phyloP scores from a whole-genome alignment of 106 monocot species.

The Dendrobium nobile region DNA sequence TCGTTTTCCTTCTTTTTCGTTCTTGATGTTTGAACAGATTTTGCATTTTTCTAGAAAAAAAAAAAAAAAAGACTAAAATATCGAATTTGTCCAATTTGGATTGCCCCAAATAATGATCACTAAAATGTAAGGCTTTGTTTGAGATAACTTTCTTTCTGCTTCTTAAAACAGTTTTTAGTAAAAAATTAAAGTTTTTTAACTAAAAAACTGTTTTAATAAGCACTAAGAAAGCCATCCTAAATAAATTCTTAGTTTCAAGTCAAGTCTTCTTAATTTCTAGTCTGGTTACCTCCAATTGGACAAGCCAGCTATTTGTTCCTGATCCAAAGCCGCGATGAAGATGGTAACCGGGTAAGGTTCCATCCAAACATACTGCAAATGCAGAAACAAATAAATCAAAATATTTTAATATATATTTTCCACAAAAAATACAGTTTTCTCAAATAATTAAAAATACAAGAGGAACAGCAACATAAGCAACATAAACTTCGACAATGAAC shows the following conservation, averaged over 20 bases:
- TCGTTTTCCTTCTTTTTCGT: too few relatives aligned
- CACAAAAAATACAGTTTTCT: too few relatives aligned
- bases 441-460: not conserved
- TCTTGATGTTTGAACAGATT: too few relatives aligned
- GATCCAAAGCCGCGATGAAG: conserved; percentile 61
- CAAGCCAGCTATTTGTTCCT: conserved; percentile 62
- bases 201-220: too few relatives aligned
- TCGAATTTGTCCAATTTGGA: too few relatives aligned
- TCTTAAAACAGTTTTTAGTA: too few relatives aligned
- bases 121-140: not conserved
- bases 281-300: conserved; percentile 54
- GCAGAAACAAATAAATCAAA: not conserved
- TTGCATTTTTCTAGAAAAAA: too few relatives aligned
- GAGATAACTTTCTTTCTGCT: too few relatives aligned
- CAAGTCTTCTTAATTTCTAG: not conserved
- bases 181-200: too few relatives aligned
- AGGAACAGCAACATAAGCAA: not conserved
- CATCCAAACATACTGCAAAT: conserved; percentile 71
- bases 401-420: not conserved
- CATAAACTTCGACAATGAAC: not conserved
- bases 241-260: not conserved
- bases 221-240: too few relatives aligned
- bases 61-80: too few relatives aligned
- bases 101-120: too few relatives aligned
- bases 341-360: conserved; percentile 61